Base-by-base conservation (phyloP, 2,329 filamentous ascomycete genomes). In the Exophiala sp. region DNA sequence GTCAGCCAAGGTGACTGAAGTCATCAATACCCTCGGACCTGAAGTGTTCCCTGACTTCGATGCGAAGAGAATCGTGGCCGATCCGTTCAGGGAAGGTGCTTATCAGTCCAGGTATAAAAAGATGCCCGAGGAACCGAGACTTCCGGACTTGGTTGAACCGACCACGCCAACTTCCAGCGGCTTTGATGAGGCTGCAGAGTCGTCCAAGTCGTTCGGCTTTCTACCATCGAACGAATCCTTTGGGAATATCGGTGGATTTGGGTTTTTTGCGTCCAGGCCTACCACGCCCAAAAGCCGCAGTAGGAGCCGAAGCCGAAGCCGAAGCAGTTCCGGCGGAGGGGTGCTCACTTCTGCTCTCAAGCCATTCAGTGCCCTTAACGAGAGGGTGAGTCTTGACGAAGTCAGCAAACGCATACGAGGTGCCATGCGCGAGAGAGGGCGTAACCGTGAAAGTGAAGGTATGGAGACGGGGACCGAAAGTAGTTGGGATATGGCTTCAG, bases 21-120 rank as follows among this genome's bases (percentile, higher is more conserved):
- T 95, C 40, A 95, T 98, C 75, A 97, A 98, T 69, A 88, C 86
- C 14, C 81, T 98, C 10, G 93, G 93, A 0, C 93, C 93, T 0
- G 90, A 97, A 65, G 84, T 98, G 73, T 98, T 94, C 71, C 85
- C 89, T n/a, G 93, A 98, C 71, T 98, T 95, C 64, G 87, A 93
- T 61, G 79, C 83, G 55, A 78, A 80, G 10, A 80, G 88, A 27
- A 78, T 93, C 49, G 73, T 91, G 40, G 68, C 71, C 2, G 73
- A 75, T 62, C 73, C 74, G 2, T 74, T 75, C 64, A 68, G 68
- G 29, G 65, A 65, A 50, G 63, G 62, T 48, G 55, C 60, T 48
- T 52, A 60, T 46, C 51, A 63, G 56, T 58, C 59, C 39, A 54
- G 51, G 43, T 52, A 53, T 55, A 60, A 56, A 27, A 34, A 55